A percentile compares a stretch with the other conserved stretches of the same genome.
Conservation (phyloP, 2,329 filamentous ascomycete genomes). For the Teratosphaeriaceae sp. region DNA sequence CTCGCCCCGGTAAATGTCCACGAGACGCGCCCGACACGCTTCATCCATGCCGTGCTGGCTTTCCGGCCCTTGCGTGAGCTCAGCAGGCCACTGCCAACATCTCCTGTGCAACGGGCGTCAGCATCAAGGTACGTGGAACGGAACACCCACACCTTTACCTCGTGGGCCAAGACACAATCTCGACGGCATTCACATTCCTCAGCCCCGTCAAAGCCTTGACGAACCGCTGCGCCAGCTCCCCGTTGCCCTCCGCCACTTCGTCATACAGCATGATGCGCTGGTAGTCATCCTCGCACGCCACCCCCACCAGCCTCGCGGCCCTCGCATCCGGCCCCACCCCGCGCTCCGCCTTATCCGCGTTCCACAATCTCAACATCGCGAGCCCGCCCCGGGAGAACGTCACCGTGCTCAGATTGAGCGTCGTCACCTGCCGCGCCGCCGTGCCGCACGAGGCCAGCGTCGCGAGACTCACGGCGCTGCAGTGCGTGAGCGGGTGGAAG, state of each 20-base stretch:
- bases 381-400: background rate
- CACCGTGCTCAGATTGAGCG: background rate
- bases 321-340: no score
- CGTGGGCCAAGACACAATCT: no score
- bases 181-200: background rate
- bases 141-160: no score
- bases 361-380: background rate
- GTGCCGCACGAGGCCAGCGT: background rate
- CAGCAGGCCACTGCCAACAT: no score
- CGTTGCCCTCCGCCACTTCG: background rate
- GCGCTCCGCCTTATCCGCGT: background rate
- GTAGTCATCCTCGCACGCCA: no score
- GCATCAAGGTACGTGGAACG: no score
- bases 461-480: background rate
- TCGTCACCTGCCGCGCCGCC: background rate
- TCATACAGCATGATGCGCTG: background rate
- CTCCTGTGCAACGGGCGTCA: no score
- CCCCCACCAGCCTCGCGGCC: no score
- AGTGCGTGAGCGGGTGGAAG: background rate
- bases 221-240: background rate
- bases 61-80: no score
- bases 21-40: no score
- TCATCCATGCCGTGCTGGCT: no score
- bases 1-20: no score
- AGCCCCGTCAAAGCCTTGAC: background rate